Evolutionary conservation across 257 asterid species (phyloP), one percentile per base, ranked within the genome.

Genomic region (Buddleja alternifolia): DNA sequence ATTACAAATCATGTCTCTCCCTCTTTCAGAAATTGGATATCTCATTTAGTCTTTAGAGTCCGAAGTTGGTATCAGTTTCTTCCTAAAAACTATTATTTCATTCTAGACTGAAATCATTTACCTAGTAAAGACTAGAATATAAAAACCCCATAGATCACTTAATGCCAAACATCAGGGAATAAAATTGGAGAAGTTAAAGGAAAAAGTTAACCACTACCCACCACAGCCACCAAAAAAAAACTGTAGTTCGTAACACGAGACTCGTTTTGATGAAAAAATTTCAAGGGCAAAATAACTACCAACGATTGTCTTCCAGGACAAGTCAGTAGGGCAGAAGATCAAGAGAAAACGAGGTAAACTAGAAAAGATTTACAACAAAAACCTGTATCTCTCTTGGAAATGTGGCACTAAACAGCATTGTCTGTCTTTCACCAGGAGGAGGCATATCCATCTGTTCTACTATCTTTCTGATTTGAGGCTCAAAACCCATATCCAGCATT

Each of bases 371-470:
- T 15, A 66, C 47, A 69, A 52, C 37, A 60, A 61, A 41, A 17
- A 91, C 97, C 97, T 91, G 97, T 46, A 91, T 91, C 82, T 86
- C 95, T 75, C 73, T 89, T 3, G 97, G 97, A 72, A 91, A 91
- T 68, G 97, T 91, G 57, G 97, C 97, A 72, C 97, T 91, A 60
- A 86, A 91, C 70, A 91, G 81, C 96, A 91, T 76, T 29, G 97
- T 91, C 77, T 91, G 97, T 74, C 97, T 86, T 84, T 83, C 85
- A 67, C 96, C 96, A 60, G 73, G 86, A 63, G 83, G 90, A 71
- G 97, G 95, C 97, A 91, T 89, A 71, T 91, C 96, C 97, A 89
- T 91, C 81, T 89, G 93, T 73, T 91, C 88, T 63, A 91, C 96
- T 47, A 91, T 89, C 87, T 79, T 89, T 81, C 97, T 87, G 77